Conservation (phyloP, 192 early-diverging fungal species). For the Mortierella antarctica region DNA sequence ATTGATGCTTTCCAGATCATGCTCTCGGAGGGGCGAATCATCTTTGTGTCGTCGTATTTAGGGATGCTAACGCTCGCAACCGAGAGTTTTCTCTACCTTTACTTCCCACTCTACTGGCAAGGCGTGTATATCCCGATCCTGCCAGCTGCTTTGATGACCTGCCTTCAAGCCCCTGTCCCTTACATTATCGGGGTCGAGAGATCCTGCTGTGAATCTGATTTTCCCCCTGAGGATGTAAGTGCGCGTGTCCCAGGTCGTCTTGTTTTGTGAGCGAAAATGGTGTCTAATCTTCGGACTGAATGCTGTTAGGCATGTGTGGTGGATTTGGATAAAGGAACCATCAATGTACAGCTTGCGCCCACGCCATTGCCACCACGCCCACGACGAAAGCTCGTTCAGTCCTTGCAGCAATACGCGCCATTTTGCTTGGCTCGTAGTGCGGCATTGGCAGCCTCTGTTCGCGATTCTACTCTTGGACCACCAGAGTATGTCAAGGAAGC, state of each 20-base stretch:
- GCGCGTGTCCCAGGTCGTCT: background rate
- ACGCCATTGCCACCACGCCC: slow-evolving; percentile 68
- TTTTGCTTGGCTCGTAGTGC: slow-evolving; percentile 1
- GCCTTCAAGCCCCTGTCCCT: slow-evolving; percentile 80
- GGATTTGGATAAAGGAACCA: slow-evolving; percentile 76
- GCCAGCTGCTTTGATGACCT: slow-evolving; percentile 68
- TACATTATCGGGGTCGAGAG: slow-evolving; percentile 80
- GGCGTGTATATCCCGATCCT: slow-evolving; percentile 84
- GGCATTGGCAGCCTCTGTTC: slow-evolving; percentile 16
- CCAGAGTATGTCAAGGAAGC: slow-evolving; percentile 69
- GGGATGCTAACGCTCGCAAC: slow-evolving; percentile 77
- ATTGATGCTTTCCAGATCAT: slow-evolving; percentile 47
- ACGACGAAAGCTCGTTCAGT: slow-evolving; percentile 69
- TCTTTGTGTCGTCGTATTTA: slow-evolving; percentile 74
- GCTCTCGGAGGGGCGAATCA: slow-evolving; percentile 75
- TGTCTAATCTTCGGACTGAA: background rate
- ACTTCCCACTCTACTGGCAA: slow-evolving; percentile 84
- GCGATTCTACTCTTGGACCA: slow-evolving; percentile 51
- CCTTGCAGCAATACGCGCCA: slow-evolving; percentile 68
- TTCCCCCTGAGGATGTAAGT: slow-evolving; percentile 74
- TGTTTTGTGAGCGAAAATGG: background rate
- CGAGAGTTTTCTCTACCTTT: slow-evolving; percentile 71
- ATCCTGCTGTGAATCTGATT: slow-evolving; percentile 63
- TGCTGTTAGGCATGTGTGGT: slow-evolving; percentile 66
- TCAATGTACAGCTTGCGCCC: slow-evolving; percentile 57